Conservation (phyloP, 2,329 filamentous ascomycete genomes). For the Hypomyces rosellus region DNA sequence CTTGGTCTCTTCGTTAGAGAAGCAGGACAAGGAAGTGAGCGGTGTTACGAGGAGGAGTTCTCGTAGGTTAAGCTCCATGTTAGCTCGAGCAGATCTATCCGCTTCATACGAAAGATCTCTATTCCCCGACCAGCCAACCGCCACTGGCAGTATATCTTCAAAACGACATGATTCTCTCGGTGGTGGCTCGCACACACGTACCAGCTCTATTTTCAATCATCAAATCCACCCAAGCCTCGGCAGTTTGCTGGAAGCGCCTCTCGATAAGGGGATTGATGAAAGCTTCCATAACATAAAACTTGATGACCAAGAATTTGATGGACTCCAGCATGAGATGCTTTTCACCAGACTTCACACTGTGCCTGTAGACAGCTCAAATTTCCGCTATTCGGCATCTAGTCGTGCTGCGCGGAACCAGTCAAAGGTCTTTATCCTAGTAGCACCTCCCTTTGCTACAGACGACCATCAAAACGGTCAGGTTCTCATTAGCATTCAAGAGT, state of each 20-base stretch:
- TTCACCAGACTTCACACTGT: conserved; percentile 66
- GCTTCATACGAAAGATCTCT: conserved; percentile 73
- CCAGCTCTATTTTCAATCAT: conserved; percentile 38
- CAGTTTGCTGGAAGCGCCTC: conserved; percentile 60
- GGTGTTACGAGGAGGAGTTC: conserved; percentile 53
- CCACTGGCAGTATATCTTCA: conserved; percentile 35
- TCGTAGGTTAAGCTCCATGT: conserved; percentile 82
- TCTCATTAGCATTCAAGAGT: conserved; percentile 64
- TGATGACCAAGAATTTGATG: conserved; percentile 65
- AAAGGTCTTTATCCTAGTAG: conserved; percentile 62
- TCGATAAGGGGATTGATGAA: conserved; percentile 65
- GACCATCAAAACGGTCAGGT: conserved; percentile 48
- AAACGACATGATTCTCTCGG: conserved; percentile 67
- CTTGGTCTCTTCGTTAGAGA: conserved; percentile 64
- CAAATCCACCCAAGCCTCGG: conserved; percentile 47
- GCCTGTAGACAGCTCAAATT: conserved; percentile 53
- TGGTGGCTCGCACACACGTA: conserved; percentile 33
- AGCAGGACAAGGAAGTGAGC: conserved; percentile 51
- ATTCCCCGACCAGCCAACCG: conserved; percentile 62
- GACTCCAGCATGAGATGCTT: conserved; percentile 64
- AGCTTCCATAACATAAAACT: conserved; percentile 67
- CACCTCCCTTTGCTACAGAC: conserved; percentile 50
- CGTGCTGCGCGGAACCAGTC: conserved; percentile 48
- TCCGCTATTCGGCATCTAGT: conserved; percentile 52
- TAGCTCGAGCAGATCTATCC: conserved; percentile 80